Conservation (phyloP, 768 basidiomycete species). For the Russula sp. region DNA sequence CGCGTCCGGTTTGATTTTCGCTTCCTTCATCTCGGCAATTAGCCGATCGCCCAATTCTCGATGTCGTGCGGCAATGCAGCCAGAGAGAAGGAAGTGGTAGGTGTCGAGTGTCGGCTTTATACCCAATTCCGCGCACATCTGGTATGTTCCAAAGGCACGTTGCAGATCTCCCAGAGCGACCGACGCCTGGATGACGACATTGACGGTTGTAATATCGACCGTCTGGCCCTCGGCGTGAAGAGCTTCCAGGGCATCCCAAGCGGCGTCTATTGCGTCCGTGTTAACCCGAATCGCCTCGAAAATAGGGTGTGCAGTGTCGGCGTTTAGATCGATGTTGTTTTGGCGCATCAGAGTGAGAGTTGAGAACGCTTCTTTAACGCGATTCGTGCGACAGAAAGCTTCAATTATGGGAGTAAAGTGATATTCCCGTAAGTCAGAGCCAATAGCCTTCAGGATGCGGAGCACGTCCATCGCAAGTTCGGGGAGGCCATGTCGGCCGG, state of each 20-base stretch:
- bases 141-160: constrained; percentile 74
- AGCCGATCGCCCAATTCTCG: constrained; percentile 63
- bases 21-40: constrained; percentile 58
- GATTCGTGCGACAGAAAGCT: constrained; percentile 53
- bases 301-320: constrained; percentile 51
- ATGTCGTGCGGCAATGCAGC: constrained; percentile 53
- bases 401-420: constrained; percentile 78
- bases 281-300: constrained; percentile 41
- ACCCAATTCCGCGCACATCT: constrained; percentile 48
- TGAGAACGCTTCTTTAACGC: constrained; percentile 57
- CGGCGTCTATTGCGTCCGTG: constrained; percentile 51
- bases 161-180: constrained; percentile 59
- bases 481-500: constrained; percentile 65
- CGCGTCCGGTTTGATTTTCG: constrained; percentile 47
- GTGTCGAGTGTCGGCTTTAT: constrained; percentile 55
- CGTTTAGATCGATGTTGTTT: constrained; percentile 43
- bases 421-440: constrained; percentile 52
- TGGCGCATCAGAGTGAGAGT: constrained; percentile 56
- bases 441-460: constrained; percentile 44
- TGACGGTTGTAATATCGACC: constrained; percentile 56
- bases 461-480: constrained; percentile 64
- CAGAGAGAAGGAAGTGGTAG: constrained; percentile 63
- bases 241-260: constrained; percentile 59
- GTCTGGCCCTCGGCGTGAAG: constrained; percentile 46
- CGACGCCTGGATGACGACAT: constrained; percentile 61